Percentiles rank a stretch among this genome's conserved stretches.
Evolutionary conservation across 192 early-diverging fungal species (phyloP).

Genomic region (Funneliformis mosseae): DNA sequence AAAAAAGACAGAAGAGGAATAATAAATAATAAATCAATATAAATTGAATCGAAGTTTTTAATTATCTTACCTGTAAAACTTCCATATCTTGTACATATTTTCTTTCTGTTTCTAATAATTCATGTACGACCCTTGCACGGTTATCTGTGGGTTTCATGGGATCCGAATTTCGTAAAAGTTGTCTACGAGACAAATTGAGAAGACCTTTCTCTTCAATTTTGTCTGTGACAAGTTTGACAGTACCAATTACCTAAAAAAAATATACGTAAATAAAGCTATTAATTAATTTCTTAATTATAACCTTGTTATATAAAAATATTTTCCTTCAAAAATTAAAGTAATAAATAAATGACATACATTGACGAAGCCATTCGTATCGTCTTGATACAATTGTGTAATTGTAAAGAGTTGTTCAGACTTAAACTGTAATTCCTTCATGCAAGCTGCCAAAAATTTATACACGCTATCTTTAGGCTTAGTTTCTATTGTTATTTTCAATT

Average conservation of each 20-base stretch:
- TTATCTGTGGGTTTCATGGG: constrained; percentile 78
- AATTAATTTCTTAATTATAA: background rate
- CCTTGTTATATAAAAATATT: background rate
- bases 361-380: constrained; percentile 96
- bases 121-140: constrained; percentile 82
- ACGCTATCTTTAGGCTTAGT: constrained; percentile 72
- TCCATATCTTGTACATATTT: constrained; percentile 90
- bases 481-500: constrained; percentile 51
- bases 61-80: constrained; percentile 60
- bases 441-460: constrained; percentile 87
- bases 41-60: background rate
- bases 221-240: constrained; percentile 76
- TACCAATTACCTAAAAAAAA: constrained; percentile 73
- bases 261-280: constrained; percentile 23
- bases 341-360: constrained; percentile 63
- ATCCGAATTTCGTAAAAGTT: constrained; percentile 49
- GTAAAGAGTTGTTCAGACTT: constrained; percentile 79
- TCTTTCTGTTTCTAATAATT: constrained; percentile 92
- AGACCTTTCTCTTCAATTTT: constrained; percentile 71
- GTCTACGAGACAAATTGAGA: constrained; percentile 43
- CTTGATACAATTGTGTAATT: constrained; percentile 85
- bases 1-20: background rate
- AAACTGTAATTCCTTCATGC: constrained; percentile 75
- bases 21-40: constrained; percentile 10
- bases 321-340: background rate